Evolutionary conservation across 768 basidiomycete genomes (phyloP).

Genomic region (Collybiopsis luxurians): DNA sequence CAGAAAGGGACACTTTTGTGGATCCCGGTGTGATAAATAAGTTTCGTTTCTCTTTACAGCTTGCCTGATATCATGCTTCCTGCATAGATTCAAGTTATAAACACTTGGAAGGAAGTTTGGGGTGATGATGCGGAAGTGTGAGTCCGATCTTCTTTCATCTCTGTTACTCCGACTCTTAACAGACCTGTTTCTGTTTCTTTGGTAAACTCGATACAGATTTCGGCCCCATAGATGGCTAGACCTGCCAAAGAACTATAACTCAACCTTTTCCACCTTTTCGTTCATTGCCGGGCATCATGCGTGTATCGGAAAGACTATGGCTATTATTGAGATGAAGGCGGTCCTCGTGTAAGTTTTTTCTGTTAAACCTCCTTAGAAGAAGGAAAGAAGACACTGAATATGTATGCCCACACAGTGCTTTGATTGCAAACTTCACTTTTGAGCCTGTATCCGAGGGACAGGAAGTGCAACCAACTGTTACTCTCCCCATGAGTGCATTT

Average conservation of each 20-base stretch:
- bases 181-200: neutral
- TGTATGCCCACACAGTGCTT: constrained; percentile 19
- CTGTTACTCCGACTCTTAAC: no score
- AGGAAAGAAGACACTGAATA: neutral
- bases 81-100: constrained; percentile 44
- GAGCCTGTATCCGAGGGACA: constrained; percentile 40
- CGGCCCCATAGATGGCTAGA: constrained; percentile 45
- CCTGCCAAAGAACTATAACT: constrained; percentile 32
- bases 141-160: constrained; percentile 8
- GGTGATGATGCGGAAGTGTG: constrained; percentile 50
- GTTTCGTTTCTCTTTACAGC: neutral
- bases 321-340: constrained; percentile 47
- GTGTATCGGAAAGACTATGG: constrained; percentile 49
- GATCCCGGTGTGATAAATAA: constrained; percentile 28
- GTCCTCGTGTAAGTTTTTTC: constrained; percentile 32
- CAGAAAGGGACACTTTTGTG: constrained; percentile 42
- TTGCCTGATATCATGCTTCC: neutral
- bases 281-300: constrained; percentile 45
- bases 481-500: constrained; percentile 47
- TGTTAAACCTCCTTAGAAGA: no score
- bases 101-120: constrained; percentile 49
- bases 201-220: constrained; percentile 26
- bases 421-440: constrained; percentile 43
- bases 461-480: constrained; percentile 37
- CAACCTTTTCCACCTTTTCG: constrained; percentile 34